These are phyloP conservation scores for Flaveria trinervia DNA, from an alignment of 129 eudicot genomes.

Conservation along the genomic window DNA sequence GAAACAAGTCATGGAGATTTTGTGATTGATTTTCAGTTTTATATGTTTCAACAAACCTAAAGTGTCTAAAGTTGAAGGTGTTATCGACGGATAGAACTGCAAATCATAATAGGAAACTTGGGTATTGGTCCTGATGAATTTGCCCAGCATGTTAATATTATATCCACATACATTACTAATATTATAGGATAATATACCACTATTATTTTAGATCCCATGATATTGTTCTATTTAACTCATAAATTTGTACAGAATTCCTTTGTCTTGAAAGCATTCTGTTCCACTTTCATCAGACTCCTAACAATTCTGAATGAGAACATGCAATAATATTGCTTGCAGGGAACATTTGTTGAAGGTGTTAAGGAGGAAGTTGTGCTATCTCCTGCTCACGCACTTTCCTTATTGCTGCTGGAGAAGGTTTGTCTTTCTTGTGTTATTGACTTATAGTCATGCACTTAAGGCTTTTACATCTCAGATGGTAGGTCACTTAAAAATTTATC, in stretches of 20 bases:
- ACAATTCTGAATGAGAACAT: conserved; percentile 14
- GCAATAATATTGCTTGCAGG: conserved; percentile 50
- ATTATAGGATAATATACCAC: background rate
- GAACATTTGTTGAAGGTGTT: conserved; percentile 92
- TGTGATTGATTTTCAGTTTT: background rate
- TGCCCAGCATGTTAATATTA: conserved; percentile 2
- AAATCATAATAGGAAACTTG: background rate
- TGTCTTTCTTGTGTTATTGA: conserved; percentile 16
- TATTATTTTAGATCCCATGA: background rate
- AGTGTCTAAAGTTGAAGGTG: background rate
- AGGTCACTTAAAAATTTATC: conserved; percentile 6
- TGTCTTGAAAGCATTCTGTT: conserved; percentile 22
- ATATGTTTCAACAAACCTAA: background rate
- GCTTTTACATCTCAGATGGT: conserved; percentile 11
- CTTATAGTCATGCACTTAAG: conserved; percentile 2
- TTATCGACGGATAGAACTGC: background rate
- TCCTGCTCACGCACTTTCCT: conserved; percentile 98
- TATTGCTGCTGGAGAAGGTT: conserved; percentile 99
- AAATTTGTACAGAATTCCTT: background rate
- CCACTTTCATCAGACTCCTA: conserved; percentile 8
- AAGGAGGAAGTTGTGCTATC: conserved; percentile 96
- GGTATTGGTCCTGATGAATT: background rate
- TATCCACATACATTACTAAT: conserved; percentile 7
- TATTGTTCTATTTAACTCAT: conserved; percentile 2
- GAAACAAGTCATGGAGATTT: background rate